phyloP scores from a whole-genome alignment of 352 stramenopile genomes.

The Phytophthora lateralis region DNA sequence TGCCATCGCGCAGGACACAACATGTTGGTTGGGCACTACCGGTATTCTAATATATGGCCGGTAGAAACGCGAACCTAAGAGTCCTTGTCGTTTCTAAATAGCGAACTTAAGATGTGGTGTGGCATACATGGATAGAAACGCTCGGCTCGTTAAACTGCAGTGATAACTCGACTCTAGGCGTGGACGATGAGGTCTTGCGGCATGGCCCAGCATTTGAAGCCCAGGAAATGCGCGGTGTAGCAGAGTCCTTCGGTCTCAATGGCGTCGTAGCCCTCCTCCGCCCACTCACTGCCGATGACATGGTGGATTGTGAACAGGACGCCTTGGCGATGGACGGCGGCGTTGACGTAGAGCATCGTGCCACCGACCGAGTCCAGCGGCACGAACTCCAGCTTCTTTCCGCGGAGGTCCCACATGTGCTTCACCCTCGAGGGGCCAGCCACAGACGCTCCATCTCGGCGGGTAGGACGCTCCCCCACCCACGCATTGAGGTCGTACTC shows the following conservation, averaged over 20 bases:
- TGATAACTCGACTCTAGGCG: background rate
- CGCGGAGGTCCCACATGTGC: conserved; percentile 5
- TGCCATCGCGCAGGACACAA: background rate
- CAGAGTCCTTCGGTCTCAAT: conserved; percentile 52
- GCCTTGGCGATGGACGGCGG: conserved; percentile 46
- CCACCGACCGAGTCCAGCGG: conserved; percentile 47
- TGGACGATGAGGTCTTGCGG: conserved; percentile 37
- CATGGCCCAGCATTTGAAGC: conserved; percentile 48
- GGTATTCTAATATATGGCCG: too few relatives aligned
- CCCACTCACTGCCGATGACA: conserved; percentile 43
- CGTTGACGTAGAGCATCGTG: conserved; percentile 46
- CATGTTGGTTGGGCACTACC: too few relatives aligned
- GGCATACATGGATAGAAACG: too few relatives aligned
- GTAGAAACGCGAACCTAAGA: too few relatives aligned
- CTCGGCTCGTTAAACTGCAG: too few relatives aligned
- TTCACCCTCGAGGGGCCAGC: conserved; percentile 2
- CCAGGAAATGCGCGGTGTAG: conserved; percentile 42
- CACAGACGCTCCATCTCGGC: conserved; percentile 8
- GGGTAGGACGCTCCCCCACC: conserved; percentile 7
- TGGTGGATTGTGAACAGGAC: conserved; percentile 42
- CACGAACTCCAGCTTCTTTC: background rate
- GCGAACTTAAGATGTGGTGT: too few relatives aligned
- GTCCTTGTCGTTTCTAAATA: too few relatives aligned
- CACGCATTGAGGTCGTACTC: conserved; percentile 21
- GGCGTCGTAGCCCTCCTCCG: conserved; percentile 40